Percentiles rank a stretch among this genome's conserved stretches.
Evolutionary conservation across 305 asterid genomes (phyloP).

Genomic region (Euphrasia arctica): DNA sequence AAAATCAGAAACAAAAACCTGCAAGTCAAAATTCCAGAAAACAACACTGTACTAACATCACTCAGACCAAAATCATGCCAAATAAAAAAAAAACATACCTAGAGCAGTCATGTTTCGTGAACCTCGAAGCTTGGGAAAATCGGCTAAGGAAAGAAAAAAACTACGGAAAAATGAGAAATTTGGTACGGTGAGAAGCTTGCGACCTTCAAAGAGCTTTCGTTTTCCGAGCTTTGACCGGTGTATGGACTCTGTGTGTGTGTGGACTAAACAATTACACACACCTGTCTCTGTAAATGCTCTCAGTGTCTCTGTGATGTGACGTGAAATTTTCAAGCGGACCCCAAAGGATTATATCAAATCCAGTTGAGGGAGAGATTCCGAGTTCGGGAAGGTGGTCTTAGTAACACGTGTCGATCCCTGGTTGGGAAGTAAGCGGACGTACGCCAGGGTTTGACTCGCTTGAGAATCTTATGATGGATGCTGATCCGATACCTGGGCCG

Average conservation of each 20-base stretch:
- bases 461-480: constrained; percentile 17
- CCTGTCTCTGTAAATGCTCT: constrained; percentile 27
- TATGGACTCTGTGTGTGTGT: too few relatives aligned
- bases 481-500: constrained; percentile 20
- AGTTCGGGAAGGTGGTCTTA: constrained; percentile 29
- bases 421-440: constrained; percentile 24
- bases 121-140: constrained; percentile 16
- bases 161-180: constrained; percentile 19
- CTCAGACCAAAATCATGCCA: not conserved
- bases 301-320: constrained; percentile 26
- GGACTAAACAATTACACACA: too few relatives aligned
- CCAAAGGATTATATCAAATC: constrained; percentile 47
- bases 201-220: constrained; percentile 44
- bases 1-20: constrained; percentile 7
- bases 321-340: constrained; percentile 46
- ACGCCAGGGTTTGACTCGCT: constrained; percentile 28
- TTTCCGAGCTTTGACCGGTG: constrained; percentile 47
- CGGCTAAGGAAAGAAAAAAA: constrained; percentile 15
- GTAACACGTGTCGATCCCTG: constrained; percentile 31
- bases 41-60: constrained; percentile 7
- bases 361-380: constrained; percentile 37
- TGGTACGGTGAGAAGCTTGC: constrained; percentile 4
- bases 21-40: constrained; percentile 7
- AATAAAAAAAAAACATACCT: constrained; percentile 19
- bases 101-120: constrained; percentile 32